Percentiles rank a stretch among this genome's conserved stretches.
phyloP scores from a whole-genome alignment of 257 asterid genomes.

The Solanum gracilifrons region DNA sequence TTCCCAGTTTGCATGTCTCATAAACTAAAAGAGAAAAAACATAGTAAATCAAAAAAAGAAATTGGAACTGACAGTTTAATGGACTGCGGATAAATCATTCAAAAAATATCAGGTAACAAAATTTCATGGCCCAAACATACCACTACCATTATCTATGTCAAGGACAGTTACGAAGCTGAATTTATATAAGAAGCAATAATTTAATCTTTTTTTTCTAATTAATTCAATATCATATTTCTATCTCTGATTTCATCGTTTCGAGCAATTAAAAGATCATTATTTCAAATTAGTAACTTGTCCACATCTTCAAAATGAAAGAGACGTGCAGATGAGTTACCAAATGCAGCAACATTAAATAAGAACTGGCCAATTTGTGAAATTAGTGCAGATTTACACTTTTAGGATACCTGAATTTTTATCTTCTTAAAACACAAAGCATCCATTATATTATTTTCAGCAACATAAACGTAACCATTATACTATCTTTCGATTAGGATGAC shows the following conservation, averaged over 20 bases:
- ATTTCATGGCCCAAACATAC: not conserved
- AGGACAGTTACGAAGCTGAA: not conserved
- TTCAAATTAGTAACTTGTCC: not conserved
- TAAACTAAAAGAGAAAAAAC: constrained; percentile 38
- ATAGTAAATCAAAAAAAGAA: not conserved
- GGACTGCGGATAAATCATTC: not conserved
- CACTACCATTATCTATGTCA: not conserved
- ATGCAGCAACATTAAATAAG: not conserved
- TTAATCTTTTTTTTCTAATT: not conserved
- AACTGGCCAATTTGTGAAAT: not conserved
- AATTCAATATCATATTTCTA: not conserved
- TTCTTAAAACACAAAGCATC: not conserved
- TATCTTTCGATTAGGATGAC: not conserved
- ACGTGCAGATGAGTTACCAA: not conserved
- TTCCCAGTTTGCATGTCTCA: constrained; percentile 93
- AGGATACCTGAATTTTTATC: not conserved
- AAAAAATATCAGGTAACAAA: not conserved
- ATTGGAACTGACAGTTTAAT: not conserved
- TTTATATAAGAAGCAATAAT: not conserved
- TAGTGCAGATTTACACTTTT: not conserved
- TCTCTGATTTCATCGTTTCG: not conserved
- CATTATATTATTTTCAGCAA: not conserved
- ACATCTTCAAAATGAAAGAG: not conserved
- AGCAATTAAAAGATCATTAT: not conserved
- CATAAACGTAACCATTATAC: not conserved